Base-by-base conservation (phyloP, 2,329 filamentous ascomycete genomes). In the Fusarium mangiferae region DNA sequence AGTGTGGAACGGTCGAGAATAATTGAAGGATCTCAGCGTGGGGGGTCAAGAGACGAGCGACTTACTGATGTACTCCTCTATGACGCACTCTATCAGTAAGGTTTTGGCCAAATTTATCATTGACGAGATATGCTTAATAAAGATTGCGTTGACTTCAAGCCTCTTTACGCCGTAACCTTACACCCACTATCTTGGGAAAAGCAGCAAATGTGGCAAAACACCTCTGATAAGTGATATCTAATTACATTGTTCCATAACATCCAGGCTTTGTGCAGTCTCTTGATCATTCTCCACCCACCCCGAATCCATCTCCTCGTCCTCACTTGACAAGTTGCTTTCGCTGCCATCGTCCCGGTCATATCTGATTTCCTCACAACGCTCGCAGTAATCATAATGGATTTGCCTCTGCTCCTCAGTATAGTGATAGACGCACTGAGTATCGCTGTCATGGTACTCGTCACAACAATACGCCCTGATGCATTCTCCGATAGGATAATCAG, bases 381-480 rank as follows among this genome's bases (percentile, higher is more conserved):
- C 3, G 9, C 28, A 28, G 28, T 28, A 7, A 28, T 28, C 28
- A 28, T 28, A 28, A 28, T 28, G 28, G 28, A 28, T 10, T 28
- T 28, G 28, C 28, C 12, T 2, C 10, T 51, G 17, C 13, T 52
- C n/a, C 4, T 36, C n/a, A 2, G 33, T 36, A 26, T 52, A 52
- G n/a, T 52, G 17, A 12, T 26, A 36, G 0, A 3, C 0, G n/a
- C 49, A 52, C 0, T 36, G 4, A 1, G 33, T 36, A 26, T 52
- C 33, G 8, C 0, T 26, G 12, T 22, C 18, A 6, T 52, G 49
- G 3, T 52, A 52, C 1, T 36, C 33, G 1, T 52, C 49, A 9
- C 49, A 52, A 11, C 33, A 52, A 15, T 36, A 8, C 0, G 12
- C 7, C 17, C 6, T 1, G 6, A 20, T 1, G 6, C 49, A 52